Evolutionary conservation across 2,329 filamentous ascomycete genomes (phyloP).

Genomic region (Colletotrichum musicola): DNA sequence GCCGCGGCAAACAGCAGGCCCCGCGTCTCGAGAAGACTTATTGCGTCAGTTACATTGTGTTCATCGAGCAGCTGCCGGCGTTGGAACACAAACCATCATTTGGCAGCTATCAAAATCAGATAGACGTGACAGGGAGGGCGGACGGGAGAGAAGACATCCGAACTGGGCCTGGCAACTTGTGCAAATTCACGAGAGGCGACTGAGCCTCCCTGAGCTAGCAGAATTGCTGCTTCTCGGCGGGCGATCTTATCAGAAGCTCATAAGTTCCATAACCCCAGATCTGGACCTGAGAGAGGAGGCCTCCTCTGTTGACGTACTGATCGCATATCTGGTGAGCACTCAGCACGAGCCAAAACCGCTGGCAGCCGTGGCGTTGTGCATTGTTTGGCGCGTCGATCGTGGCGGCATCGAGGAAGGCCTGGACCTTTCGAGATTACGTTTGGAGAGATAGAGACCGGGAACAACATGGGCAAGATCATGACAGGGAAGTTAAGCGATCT

Average conservation of each 20-base stretch:
- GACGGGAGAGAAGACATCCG: constrained; percentile 2
- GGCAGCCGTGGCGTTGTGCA: constrained; percentile 3
- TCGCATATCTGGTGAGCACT: no score
- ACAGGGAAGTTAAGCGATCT: constrained; percentile 9
- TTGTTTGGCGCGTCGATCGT: not conserved
- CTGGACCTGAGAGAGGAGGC: constrained; percentile 7
- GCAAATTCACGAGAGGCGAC: not conserved
- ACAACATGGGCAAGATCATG: constrained; percentile 1
- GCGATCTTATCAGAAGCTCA: not conserved
- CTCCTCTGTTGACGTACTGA: not conserved
- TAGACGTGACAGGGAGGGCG: not conserved
- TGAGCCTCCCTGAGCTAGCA: not conserved
- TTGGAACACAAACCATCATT: not conserved
- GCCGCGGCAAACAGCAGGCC: not conserved
- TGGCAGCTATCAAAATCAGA: not conserved
- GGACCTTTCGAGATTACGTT: constrained; percentile 10
- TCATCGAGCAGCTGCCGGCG: no score
- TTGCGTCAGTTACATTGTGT: not conserved
- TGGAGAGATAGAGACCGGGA: no score
- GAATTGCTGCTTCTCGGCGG: not conserved
- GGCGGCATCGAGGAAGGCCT: constrained; percentile 10
- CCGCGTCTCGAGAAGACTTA: not conserved
- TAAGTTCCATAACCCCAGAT: not conserved
- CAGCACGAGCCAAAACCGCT: not conserved
- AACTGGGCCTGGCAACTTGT: not conserved